phyloP scores from a whole-genome alignment of 345 rosid species.

The Geranium brycei region DNA sequence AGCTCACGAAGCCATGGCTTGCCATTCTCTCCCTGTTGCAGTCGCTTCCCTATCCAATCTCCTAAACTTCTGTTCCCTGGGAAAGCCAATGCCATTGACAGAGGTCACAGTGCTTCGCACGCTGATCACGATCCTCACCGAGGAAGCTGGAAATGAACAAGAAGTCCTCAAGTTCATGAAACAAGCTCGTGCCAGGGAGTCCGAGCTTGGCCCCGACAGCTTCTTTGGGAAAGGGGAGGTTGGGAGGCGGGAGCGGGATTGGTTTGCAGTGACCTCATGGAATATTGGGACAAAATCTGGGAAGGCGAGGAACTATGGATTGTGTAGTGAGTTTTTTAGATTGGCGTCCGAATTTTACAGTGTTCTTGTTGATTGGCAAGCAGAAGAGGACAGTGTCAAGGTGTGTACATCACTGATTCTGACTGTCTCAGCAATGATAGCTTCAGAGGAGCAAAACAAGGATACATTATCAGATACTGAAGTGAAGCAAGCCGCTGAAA shows the following conservation, averaged over 20 bases:
- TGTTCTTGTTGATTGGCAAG: constrained; percentile 27
- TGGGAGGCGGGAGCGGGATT: constrained; percentile 60
- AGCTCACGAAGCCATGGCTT: constrained; percentile 97
- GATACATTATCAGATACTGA: constrained; percentile 34
- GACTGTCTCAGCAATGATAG: constrained; percentile 60
- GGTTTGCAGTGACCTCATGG: constrained; percentile 87
- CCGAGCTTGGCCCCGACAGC: constrained; percentile 49
- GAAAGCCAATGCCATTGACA: constrained; percentile 50
- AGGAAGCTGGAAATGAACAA: constrained; percentile 40
- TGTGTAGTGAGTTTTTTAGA: constrained; percentile 51
- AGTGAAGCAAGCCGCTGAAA: constrained; percentile 50
- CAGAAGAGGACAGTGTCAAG: constrained; percentile 39
- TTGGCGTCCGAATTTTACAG: constrained; percentile 52
- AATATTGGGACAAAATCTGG: constrained; percentile 72
- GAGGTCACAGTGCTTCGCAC: constrained; percentile 84
- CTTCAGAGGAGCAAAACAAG: constrained; percentile 53
- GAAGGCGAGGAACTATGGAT: constrained; percentile 49
- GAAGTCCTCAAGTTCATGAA: constrained; percentile 51
- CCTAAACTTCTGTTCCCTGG: constrained; percentile 45
- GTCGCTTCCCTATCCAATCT: constrained; percentile 62
- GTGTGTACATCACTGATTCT: constrained; percentile 58
- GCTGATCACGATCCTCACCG: constrained; percentile 49
- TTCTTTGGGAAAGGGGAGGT: constrained; percentile 75
- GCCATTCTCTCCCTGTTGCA: constrained; percentile 60
- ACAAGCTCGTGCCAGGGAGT: constrained; percentile 42